A percentile compares a stretch with the other conserved stretches of the same genome.
Conservation (phyloP, 2,329 filamentous ascomycete genomes). For the Parafenestella ontariensis region DNA sequence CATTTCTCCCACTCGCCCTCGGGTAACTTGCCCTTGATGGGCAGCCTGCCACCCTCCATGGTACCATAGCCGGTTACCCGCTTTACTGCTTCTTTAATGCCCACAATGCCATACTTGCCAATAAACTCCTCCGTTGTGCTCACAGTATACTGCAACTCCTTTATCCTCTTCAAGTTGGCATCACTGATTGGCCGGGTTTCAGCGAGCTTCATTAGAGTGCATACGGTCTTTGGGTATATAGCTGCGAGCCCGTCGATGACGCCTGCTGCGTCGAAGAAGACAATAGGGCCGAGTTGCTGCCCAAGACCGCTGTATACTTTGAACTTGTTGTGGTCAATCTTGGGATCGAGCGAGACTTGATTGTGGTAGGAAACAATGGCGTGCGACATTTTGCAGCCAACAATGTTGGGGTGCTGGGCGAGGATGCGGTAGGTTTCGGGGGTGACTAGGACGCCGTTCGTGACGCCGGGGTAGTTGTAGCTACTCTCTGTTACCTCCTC, state of each 20-base stretch:
- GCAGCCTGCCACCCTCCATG: conserved; percentile 65
- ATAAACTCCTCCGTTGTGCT: conserved; percentile 69
- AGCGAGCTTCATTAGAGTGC: conserved; percentile 62
- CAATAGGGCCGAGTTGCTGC: conserved; percentile 69
- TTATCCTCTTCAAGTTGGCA: conserved; percentile 56
- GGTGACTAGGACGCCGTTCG: conserved; percentile 67
- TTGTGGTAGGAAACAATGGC: conserved; percentile 70
- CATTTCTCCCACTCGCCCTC: conserved; percentile 64
- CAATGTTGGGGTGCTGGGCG: conserved; percentile 69
- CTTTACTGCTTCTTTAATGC: conserved; percentile 70
- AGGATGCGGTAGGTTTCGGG: conserved; percentile 66
- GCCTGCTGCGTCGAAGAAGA: conserved; percentile 68
- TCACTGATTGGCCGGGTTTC: conserved; percentile 47
- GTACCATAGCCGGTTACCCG: conserved; percentile 67
- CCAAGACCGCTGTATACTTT: conserved; percentile 70
- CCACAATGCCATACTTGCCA: conserved; percentile 66
- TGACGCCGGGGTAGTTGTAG: conserved; percentile 72
- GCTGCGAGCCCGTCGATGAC: conserved; percentile 72
- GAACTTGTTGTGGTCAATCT: conserved; percentile 66
- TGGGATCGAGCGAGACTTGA: conserved; percentile 65
- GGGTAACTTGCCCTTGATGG: conserved; percentile 64
- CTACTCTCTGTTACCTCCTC: conserved; percentile 43
- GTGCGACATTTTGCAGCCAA: conserved; percentile 73
- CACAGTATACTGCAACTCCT: conserved; percentile 66
- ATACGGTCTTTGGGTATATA: conserved; percentile 69